A percentile compares a stretch with the other conserved stretches of the same genome.
Evolutionary conservation across 2,329 filamentous ascomycete species (phyloP).

Genomic region (Atkinsonella hypoxylon): DNA sequence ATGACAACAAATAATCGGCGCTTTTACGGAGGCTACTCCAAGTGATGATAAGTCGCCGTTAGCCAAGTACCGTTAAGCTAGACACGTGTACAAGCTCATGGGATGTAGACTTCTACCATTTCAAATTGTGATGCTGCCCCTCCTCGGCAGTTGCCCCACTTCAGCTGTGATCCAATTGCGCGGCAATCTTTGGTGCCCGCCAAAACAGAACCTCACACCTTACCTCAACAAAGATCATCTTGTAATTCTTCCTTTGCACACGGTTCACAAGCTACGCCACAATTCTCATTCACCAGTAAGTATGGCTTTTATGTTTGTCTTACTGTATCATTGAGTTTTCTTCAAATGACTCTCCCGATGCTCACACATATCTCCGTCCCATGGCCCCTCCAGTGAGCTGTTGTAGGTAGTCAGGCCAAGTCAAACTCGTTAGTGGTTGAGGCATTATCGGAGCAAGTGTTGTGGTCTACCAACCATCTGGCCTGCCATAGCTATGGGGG

Average conservation of each 20-base stretch:
- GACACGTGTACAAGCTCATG: background rate
- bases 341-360: background rate
- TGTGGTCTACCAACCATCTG: background rate
- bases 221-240: constrained; percentile 5
- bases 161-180: constrained; percentile 7
- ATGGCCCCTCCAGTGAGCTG: background rate
- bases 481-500: background rate
- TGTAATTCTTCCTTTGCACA: background rate
- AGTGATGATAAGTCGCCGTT: background rate
- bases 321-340: background rate
- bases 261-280: background rate
- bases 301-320: background rate
- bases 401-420: background rate
- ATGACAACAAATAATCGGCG: background rate
- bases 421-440: constrained; percentile 1
- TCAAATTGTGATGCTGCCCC: constrained; percentile 7
- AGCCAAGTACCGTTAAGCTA: background rate
- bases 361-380: background rate
- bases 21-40: background rate
- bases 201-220: constrained; percentile 4
- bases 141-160: constrained; percentile 13
- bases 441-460: background rate
- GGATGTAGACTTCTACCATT: background rate
- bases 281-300: background rate
- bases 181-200: constrained; percentile 4